A percentile compares a stretch with the other conserved stretches of the same genome.
These are phyloP conservation scores for Raphidocelis subcapitata DNA, from an alignment of 139 green algal species.

Conservation along the genomic window DNA sequence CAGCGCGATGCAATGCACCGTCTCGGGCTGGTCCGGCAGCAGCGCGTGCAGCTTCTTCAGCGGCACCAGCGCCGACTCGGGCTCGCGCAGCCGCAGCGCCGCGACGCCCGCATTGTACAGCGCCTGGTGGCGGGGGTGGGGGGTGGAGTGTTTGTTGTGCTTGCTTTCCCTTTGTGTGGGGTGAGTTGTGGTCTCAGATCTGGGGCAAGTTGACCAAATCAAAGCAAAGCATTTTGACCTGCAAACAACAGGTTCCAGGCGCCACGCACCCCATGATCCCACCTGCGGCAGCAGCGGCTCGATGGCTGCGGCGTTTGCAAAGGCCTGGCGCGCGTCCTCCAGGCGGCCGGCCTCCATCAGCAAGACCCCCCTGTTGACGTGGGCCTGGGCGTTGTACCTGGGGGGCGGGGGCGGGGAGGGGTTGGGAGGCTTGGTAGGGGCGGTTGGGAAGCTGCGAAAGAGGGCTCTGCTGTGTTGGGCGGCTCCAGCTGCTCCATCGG, in stretches of 20 bases:
- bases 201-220: too few relatives aligned
- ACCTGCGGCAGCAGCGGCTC: constrained; percentile 79
- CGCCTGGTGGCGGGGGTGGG: too few relatives aligned
- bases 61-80: constrained; percentile 15
- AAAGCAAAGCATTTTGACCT: too few relatives aligned
- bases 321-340: constrained; percentile 44
- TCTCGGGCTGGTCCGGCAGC: constrained; percentile 71
- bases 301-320: constrained; percentile 68
- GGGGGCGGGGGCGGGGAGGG: too few relatives aligned
- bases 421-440: too few relatives aligned
- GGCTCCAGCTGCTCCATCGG: too few relatives aligned
- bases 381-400: constrained; percentile 73
- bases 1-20: constrained; percentile 27
- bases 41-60: constrained; percentile 64
- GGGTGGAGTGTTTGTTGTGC: too few relatives aligned
- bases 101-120: too few relatives aligned
- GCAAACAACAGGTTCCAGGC: background rate
- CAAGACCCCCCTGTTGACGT: constrained; percentile 71
- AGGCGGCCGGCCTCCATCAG: constrained; percentile 42
- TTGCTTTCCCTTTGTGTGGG: too few relatives aligned
- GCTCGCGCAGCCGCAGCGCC: constrained; percentile 47
- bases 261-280: constrained; percentile 64
- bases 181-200: too few relatives aligned
- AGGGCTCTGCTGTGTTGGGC: too few relatives aligned
- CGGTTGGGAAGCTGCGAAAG: too few relatives aligned